Base-by-base conservation (phyloP, 1,284 basidiomycete genomes). In the Xanthoconium separans region DNA sequence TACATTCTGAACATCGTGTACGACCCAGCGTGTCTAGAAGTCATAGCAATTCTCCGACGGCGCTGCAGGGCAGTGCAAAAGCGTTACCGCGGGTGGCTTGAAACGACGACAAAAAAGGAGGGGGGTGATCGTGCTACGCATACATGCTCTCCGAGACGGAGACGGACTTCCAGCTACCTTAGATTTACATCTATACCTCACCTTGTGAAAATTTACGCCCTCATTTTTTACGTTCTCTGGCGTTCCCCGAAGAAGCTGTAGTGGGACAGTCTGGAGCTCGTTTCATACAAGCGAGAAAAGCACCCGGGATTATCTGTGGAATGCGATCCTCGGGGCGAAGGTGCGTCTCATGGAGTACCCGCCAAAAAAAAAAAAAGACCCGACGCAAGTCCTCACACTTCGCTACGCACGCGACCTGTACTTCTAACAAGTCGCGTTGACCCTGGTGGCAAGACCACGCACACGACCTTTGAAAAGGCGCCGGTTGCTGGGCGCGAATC, bases 131-230 rank as follows among this genome's bases (percentile, higher is more conserved):
- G 27, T 54, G 48, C 29, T 52, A 24, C 31, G 27, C 34, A 42
- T 54, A 48, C 47, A 59, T 62, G 67, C 53, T 56, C 55, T 27
- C n/a, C 41, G 48, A 52, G 49, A 58, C 44, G 63, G 66, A 70
- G 49, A 59, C 42, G 69, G 68, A 71, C 69, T 22, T 68, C 67
- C 58, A 66, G 71, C 69, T 68, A 69, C 61, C 54, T 49, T 66
- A 66, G 66, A 68, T 49, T 61, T 61, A 63, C 36, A 55, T 60
- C 64, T 64, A 68, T 62, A 66, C 57, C 65, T 63, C 48, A 53
- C 44, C n/a, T 41, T 52, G 36, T 64, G 61, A 24, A 27, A 49
- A 47, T 60, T 50, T 40, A 43, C 43, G 45, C 44, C 42, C 53
- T 51, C 56, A 34, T 53, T 27, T 27, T 27, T 27, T 5, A 27